These are phyloP conservation scores for Cytospora paraplurivora DNA, from an alignment of 2,329 filamentous ascomycete species.

Conservation along the genomic window DNA sequence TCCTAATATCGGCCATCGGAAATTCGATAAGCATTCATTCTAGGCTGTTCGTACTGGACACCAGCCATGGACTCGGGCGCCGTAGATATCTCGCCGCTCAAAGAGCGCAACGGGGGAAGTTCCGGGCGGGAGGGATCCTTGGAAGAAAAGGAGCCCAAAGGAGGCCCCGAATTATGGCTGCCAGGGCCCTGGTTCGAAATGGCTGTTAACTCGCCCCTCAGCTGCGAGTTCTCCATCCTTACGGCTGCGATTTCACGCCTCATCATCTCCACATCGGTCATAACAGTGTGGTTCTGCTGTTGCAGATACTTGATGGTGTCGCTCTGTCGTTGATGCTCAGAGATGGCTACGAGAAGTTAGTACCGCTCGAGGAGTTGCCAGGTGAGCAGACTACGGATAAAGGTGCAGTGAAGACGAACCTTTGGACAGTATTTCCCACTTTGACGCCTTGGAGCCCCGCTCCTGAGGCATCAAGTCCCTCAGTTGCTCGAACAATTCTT, in stretches of 20 bases:
- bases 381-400: background rate
- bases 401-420: conserved; percentile 52
- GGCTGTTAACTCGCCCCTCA: conserved; percentile 42
- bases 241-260: conserved; percentile 52
- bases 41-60: conserved; percentile 61
- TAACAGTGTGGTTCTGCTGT: conserved; percentile 45
- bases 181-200: conserved; percentile 32
- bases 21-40: conserved; percentile 50
- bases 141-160: conserved; percentile 35
- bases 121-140: conserved; percentile 46
- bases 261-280: conserved; percentile 50
- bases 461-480: conserved; percentile 79
- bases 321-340: conserved; percentile 59
- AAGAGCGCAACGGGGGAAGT: conserved; percentile 58
- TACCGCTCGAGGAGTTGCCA: background rate
- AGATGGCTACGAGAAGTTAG: conserved; percentile 50
- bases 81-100: conserved; percentile 47
- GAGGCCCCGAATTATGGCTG: conserved; percentile 29
- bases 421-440: conserved; percentile 88
- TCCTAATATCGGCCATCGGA: conserved; percentile 36
- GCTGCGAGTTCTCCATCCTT: conserved; percentile 51
- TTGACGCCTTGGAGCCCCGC: conserved; percentile 81
- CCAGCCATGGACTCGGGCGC: conserved; percentile 66
- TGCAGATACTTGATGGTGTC: conserved; percentile 52
- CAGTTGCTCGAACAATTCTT: conserved; percentile 80